Evolutionary conservation across 1,284 basidiomycete genomes (phyloP), one percentile per base, ranked within the genome.

Genomic region (Trametes pubescens): DNA sequence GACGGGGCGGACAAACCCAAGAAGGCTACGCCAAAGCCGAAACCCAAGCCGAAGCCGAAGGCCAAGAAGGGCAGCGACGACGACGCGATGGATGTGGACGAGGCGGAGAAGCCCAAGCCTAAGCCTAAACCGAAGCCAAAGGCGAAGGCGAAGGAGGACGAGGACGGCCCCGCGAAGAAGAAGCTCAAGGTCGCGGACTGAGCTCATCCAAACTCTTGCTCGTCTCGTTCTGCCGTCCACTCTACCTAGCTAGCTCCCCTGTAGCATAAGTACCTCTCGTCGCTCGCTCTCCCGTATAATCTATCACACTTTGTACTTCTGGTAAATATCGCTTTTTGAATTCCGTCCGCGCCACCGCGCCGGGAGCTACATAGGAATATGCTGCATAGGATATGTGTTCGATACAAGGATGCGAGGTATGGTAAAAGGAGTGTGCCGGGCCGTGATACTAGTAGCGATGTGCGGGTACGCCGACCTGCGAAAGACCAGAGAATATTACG

Each of bases 131-230:
- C 79, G 22, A 82, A 77, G 69, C 80, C 84, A 0, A 86, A 81
- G 69, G 76, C 80, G 1, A 85, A 82, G 70, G 73, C 76, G 1
- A 84, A 77, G n/a, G 80, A 75, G 24, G 79, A 77, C 8, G 81
- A 83, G 40, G 85, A 83, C 2, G 88, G 84, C 52, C 90, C 88
- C 10, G 86, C 81, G 16, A 90, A 89, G 78, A 92, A 93, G 80
- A 93, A 92, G 77, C 75, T 77, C 57, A 92, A 90, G 80, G 80
- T 70, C 1, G 61, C 56, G 7, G 74, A 77, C 48, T 78, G 70
- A 69, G 34, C 51, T 29, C 7, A 3, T 18, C 14, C 18, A 2
- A 7, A 4, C 24, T 18, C 29, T 16, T 9, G 4, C 49, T 10
- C 32, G 8, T 10, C 32, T 21, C 26, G 7, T 35, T 2, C 18